Base-by-base conservation (phyloP, 345 rosid species). In the Gossypium stocksii region DNA sequence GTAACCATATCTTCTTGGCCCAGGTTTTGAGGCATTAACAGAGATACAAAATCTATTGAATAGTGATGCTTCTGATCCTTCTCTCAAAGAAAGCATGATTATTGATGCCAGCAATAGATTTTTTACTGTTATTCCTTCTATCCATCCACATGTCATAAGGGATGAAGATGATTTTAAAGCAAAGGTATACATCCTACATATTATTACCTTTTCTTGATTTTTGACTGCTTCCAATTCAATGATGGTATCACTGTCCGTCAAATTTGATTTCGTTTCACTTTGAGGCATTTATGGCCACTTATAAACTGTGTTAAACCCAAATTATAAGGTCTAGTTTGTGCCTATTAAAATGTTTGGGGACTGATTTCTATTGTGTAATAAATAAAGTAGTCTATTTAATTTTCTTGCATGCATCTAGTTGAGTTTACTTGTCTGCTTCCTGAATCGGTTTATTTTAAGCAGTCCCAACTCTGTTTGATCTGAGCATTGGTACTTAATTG, bases 71-170 rank as follows among this genome's bases (percentile, higher is more conserved):
- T 60, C 70, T 23, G 85, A 89, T 72, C 81, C 90, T 77, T 82
- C 93, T 48, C 49, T 83, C 78, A 87, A 80, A 87, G 97, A 95
- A 77, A 91, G 86, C 82, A 80, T 90, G 86, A 88, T 95, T 71
- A 58, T 93, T 75, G 96, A 95, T 82, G 99, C 97, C 62, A 93
- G 99, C 84, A 93, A 95, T 82, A 84, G 92, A 76, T 95, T 95
- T 86, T 95, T 95, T 79, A 95, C 98, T 54, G 81, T 93, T 80
- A 93, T 93, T 76, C 99, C 97, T 78, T 93, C 96, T 45, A 81
- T 90, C 75, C 93, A 90, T 88, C 99, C 97, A 10, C 98, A 89
- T 85, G 81, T 85, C 76, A 91, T 93, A 71, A 89, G 83, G 77
- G 93, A 95, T 73, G 98, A 91, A 77, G 91, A 87, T 77, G 97